Base-by-base conservation (phyloP, 2,329 filamentous ascomycete genomes). In the Alternaria arbusti region DNA sequence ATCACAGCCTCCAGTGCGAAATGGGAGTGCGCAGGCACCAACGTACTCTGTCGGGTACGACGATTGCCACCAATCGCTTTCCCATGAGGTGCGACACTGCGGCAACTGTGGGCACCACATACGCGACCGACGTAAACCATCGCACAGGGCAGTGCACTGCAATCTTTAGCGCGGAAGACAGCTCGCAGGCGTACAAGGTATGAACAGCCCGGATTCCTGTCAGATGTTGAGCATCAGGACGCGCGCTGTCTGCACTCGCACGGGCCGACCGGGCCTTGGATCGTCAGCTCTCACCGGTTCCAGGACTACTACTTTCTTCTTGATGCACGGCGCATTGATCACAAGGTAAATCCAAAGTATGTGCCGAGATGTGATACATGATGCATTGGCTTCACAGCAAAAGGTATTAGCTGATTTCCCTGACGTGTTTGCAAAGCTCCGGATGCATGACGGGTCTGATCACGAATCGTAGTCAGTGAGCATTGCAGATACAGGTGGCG, bases 41-140 rank as follows among this genome's bases (percentile, higher is more conserved):
- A 9, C 7, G 1, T 1, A 36, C 32, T 36, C 13, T 36, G 9
- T 36, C 5, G 32, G 4, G 32, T 36, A 36, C 32, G 32, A 36
- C 32, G 32, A 0, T 13, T n/a, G 0, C 9, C 32, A 36, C 7
- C 32, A 36, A n/a, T 36, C 13, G 32, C 13, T 36, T n/a, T 36
- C n/a, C 4, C 32, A 36, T 36, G 7, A 36, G 0, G 32, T n/a
- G 32, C 32, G 2, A 36, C 7, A 36, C 15, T n/a, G 4, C 7
- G 32, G 32, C 32, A 36, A 36, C 1, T 36, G 32, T 5, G 32
- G 6, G 3, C 0, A 15, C 30, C 13, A 1, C 30, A 36, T 36
- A 36, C n/a, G 1, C 32, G 0, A 13, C 32, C 32, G 1, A 2
- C 1, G 0, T 0, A 15, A 13, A 4, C 32, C 32, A 36, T 36